phyloP scores from a whole-genome alignment of 2,329 filamentous ascomycete species.

The Malbranchea cinnamomea region DNA sequence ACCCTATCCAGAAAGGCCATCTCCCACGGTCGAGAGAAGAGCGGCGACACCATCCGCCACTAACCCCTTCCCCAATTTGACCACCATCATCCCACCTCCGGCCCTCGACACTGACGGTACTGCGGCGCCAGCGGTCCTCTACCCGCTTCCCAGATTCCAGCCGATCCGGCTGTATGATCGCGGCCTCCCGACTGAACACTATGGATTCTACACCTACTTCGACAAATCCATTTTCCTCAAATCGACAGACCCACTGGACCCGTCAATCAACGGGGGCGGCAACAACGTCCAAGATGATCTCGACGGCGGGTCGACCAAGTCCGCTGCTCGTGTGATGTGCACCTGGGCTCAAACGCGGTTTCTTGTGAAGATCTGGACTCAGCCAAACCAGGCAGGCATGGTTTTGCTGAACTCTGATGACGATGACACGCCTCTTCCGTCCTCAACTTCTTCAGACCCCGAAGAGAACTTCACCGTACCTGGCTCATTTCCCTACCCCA shows the following conservation, averaged over 20 bases:
- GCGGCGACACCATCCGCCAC: constrained; percentile 6
- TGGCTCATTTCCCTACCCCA: constrained; percentile 46
- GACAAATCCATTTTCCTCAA: constrained; percentile 73
- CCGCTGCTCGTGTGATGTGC: constrained; percentile 34
- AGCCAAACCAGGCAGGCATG: constrained; percentile 16
- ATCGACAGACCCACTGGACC: constrained; percentile 36
- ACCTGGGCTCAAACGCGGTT: constrained; percentile 49
- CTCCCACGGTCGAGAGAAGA: neutral
- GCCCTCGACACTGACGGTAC: constrained; percentile 52
- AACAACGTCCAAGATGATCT: constrained; percentile 30
- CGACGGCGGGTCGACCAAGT: constrained; percentile 35
- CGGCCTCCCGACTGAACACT: constrained; percentile 66
- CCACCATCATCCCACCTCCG: constrained; percentile 47
- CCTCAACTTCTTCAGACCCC: constrained; percentile 15
- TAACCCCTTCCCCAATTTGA: constrained; percentile 30
- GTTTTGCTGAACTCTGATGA: no score
- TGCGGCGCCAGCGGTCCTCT: constrained; percentile 54
- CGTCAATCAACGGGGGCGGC: constrained; percentile 22
- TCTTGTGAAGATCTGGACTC: constrained; percentile 49
- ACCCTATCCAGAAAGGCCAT: constrained; percentile 20
- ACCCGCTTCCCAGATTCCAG: constrained; percentile 54
- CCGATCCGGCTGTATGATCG: constrained; percentile 77
- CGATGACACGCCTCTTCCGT: constrained; percentile 8
- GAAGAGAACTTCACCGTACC: constrained; percentile 34
- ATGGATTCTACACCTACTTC: constrained; percentile 88